Base-by-base conservation (phyloP, 352 stramenopile genomes). In the Phytophthora pinifolia region DNA sequence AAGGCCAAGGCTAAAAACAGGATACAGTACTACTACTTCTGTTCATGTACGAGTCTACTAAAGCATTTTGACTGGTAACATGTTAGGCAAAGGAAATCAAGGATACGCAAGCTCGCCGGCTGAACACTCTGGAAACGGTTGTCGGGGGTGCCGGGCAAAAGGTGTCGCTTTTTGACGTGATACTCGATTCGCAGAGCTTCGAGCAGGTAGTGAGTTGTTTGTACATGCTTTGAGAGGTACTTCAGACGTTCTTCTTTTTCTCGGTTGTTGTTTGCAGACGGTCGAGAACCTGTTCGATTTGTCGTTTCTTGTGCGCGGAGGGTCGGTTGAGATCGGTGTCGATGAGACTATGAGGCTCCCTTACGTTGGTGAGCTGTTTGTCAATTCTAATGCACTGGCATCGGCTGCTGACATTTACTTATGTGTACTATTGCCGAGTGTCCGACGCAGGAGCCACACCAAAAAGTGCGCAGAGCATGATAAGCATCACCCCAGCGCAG, bases 281-380 rank as follows among this genome's bases (percentile, higher is more conserved):
- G 31, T 62, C 9, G 54, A 56, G 17, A 62, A 62, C 6, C 36
- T 46, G 34, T 59, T 59, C 22, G 54, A 56, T 20, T 30, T 22
- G 12, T 49, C 54, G 12, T 62, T 56, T 33, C 45, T 62, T 31
- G 54, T 61, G 14, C 44, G 44, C 14, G 29, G 15, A 13, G 53
- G 44, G 14, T 53, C 37, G 3, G 15, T 60, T 9, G 27, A 35
- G 4, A 46, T 60, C 20, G 44, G 35, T n/a, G 27, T 61, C 6
- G 36, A 54, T 5, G 35, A 54, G 12, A 30, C 22, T 17, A 49
- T 18, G 2, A 36, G 35, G 2, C 37, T 61, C 15, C 53, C 53
- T 33, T 55, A 42, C 27, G 17, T 61, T 29, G 35, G 43, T 61
- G 46, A 29, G 51, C 14, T 25, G 12, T 8, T 50, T 50, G 32